phyloP scores from a whole-genome alignment of 352 stramenopile genomes.

The Phytophthora tentaculata region DNA sequence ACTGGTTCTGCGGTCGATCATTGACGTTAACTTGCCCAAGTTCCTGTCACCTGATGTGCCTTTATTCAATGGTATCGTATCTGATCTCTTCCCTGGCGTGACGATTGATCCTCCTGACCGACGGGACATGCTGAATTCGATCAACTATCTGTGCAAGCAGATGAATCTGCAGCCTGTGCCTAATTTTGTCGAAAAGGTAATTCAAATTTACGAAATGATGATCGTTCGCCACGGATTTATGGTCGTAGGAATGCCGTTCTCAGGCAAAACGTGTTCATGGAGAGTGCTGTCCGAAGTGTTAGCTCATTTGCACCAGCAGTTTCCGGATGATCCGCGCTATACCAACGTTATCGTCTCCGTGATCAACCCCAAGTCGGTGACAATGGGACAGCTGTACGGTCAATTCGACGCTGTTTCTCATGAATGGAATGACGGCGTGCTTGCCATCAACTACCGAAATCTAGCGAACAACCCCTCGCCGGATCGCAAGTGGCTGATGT shows the following conservation, averaged over 20 bases:
- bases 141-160: conserved; percentile 81
- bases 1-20: conserved; percentile 92
- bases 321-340: conserved; percentile 74
- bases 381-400: conserved; percentile 93
- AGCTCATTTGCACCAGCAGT: conserved; percentile 69
- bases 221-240: conserved; percentile 96
- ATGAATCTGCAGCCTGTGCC: conserved; percentile 87
- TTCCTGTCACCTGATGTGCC: conserved; percentile 93
- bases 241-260: conserved; percentile 95
- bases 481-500: conserved; percentile 93
- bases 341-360: conserved; percentile 78
- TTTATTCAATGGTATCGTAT: conserved; percentile 95
- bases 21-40: conserved; percentile 95
- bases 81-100: conserved; percentile 93
- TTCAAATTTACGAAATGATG: conserved; percentile 98
- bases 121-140: conserved; percentile 85
- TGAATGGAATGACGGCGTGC: conserved; percentile 94
- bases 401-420: conserved; percentile 95
- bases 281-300: conserved; percentile 92
- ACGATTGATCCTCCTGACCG: conserved; percentile 89
- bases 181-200: conserved; percentile 94
- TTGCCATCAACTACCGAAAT: conserved; percentile 93
- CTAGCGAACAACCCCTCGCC: conserved; percentile 77
- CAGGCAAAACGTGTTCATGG: conserved; percentile 93
- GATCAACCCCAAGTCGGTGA: conserved; percentile 96